Conservation (phyloP, 306 rosid genomes). For the Leucaena leucocephala region DNA sequence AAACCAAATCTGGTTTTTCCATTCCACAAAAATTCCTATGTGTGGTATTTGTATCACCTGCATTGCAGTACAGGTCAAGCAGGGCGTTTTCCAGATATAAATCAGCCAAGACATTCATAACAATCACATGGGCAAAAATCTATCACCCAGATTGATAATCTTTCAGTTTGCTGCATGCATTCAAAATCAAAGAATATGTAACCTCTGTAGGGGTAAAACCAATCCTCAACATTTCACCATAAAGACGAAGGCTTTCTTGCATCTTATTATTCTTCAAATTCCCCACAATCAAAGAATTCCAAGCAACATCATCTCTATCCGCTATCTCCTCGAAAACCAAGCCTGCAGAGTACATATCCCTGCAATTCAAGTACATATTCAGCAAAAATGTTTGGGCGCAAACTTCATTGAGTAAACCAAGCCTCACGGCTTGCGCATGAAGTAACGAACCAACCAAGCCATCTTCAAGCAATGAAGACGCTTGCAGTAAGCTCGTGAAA, state of each 20-base stretch:
- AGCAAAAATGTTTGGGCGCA: constrained; percentile 73
- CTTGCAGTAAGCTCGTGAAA: constrained; percentile 72
- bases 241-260: constrained; percentile 48
- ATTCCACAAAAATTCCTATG: constrained; percentile 51
- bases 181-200: constrained; percentile 73
- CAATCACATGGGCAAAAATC: constrained; percentile 63
- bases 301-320: constrained; percentile 65
- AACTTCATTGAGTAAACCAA: constrained; percentile 62
- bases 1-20: constrained; percentile 61
- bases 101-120: constrained; percentile 53
- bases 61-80: constrained; percentile 81
- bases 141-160: constrained; percentile 52
- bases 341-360: constrained; percentile 62
- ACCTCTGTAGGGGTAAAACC: constrained; percentile 63
- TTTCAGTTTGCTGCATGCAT: constrained; percentile 57
- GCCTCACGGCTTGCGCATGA: constrained; percentile 70
- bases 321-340: constrained; percentile 55
- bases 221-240: constrained; percentile 51
- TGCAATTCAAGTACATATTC: constrained; percentile 70
- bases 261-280: constrained; percentile 54
- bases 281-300: constrained; percentile 81
- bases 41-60: constrained; percentile 55
- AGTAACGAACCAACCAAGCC: constrained; percentile 56
- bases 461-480: constrained; percentile 58
- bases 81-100: constrained; percentile 70